Evolutionary conservation across 306 rosid genomes (phyloP).

Genomic region (Morella rubra): DNA sequence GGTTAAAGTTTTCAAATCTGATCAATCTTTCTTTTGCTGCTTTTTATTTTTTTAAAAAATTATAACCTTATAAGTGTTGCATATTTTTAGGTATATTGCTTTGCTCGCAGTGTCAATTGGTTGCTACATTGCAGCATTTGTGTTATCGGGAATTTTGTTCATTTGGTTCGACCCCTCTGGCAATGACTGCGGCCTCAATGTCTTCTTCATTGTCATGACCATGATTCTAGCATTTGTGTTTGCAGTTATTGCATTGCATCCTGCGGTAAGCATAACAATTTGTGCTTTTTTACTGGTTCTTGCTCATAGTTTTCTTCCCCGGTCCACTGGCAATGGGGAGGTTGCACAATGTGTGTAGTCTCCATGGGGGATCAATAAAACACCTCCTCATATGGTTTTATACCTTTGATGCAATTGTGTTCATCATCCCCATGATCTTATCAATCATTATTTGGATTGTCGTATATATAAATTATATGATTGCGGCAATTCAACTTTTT

Average conservation of each 20-base stretch:
- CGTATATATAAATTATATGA: no score
- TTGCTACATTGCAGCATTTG: conserved; percentile 82
- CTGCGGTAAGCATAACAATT: conserved; percentile 51
- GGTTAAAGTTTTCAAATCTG: conserved; percentile 21
- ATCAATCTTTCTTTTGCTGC: neutral
- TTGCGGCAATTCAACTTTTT: no score
- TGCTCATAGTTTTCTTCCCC: neutral
- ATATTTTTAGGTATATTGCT: conserved; percentile 77
- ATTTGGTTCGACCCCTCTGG: conserved; percentile 97
- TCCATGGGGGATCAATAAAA: neutral
- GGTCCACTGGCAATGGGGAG: neutral
- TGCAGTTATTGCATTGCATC: conserved; percentile 75
- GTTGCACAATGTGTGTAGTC: neutral
- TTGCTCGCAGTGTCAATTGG: conserved; percentile 71
- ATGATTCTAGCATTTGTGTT: conserved; percentile 78
- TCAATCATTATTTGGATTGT: neutral
- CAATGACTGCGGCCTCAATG: conserved; percentile 83
- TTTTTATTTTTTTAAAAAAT: conserved; percentile 6
- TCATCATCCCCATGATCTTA: neutral
- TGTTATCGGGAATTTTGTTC: conserved; percentile 72
- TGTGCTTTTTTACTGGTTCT: neutral
- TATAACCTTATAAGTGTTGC: conserved; percentile 28
- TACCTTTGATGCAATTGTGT: neutral
- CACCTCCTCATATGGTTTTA: neutral
- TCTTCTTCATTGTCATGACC: conserved; percentile 88